phyloP scores from a whole-genome alignment of 139 green algal genomes.

The Limnomonas spitsbergensis region DNA sequence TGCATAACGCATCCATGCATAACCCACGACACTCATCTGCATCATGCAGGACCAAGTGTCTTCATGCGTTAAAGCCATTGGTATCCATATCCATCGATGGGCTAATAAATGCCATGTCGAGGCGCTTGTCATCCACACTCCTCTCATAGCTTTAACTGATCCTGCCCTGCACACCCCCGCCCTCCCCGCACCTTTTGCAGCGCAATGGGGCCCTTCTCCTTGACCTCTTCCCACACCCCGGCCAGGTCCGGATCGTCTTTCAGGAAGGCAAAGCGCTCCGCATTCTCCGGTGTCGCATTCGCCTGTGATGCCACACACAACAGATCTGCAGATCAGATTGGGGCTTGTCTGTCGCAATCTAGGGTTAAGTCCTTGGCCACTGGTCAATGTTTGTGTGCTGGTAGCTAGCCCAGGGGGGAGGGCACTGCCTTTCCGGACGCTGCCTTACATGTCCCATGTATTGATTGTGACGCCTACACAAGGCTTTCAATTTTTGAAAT shows the following conservation, averaged over 20 bases:
- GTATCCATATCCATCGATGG: neutral
- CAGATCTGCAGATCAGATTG: neutral
- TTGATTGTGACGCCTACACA: too few relatives aligned
- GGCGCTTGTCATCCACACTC: too few relatives aligned
- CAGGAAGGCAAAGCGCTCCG: conserved; percentile 37
- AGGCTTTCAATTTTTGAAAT: too few relatives aligned
- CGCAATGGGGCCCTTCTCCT: conserved; percentile 60
- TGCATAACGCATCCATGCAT: too few relatives aligned
- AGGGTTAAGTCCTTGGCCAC: too few relatives aligned
- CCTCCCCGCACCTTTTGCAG: conserved; percentile 67
- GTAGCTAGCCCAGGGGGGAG: too few relatives aligned
- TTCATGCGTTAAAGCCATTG: neutral
- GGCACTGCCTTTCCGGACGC: too few relatives aligned
- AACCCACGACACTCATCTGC: too few relatives aligned
- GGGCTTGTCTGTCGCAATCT: too few relatives aligned
- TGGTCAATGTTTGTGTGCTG: too few relatives aligned
- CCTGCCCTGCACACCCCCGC: neutral
- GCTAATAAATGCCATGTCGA: neutral
- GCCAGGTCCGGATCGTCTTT: conserved; percentile 76
- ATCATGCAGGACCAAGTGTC: neutral
- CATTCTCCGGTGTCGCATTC: neutral
- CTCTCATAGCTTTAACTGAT: too few relatives aligned
- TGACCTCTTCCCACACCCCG: conserved; percentile 76
- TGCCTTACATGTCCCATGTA: too few relatives aligned
- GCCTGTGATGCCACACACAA: conserved; percentile 1